These are phyloP conservation scores for Fraxinus anomala DNA, from an alignment of 257 asterid genomes.

Conservation along the genomic window DNA sequence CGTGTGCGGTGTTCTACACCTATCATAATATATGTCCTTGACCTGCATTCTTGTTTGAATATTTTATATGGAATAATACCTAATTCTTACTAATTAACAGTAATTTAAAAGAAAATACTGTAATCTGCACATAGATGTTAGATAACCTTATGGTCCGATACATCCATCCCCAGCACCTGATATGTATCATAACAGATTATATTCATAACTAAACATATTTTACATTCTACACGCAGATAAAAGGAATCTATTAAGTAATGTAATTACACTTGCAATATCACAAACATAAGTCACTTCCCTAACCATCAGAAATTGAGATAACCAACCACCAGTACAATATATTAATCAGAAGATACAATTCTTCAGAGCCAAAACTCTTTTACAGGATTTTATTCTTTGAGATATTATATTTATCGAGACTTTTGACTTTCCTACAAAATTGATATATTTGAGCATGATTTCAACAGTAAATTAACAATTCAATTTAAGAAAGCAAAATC, in stretches of 20 bases:
- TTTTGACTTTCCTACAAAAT: background rate
- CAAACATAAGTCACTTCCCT: background rate
- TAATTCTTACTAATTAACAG: background rate
- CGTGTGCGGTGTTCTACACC: background rate
- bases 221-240: background rate
- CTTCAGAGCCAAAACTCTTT: background rate
- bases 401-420: background rate
- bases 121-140: background rate
- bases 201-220: background rate
- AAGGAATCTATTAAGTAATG: background rate
- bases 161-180: background rate
- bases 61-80: background rate
- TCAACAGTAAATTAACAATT: background rate
- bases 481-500: background rate
- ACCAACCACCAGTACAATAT: background rate
- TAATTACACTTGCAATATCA: background rate
- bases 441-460: background rate
- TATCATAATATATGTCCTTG: background rate
- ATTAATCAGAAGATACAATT: background rate
- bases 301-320: conserved; percentile 1
- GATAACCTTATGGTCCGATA: background rate
- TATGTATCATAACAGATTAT: background rate
- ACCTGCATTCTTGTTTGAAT: background rate
- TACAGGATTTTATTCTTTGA: background rate
- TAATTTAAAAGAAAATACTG: background rate